A percentile compares a stretch with the other conserved stretches of the same genome.
These are phyloP conservation scores for Candida freyschussii DNA, from an alignment of 1,139 yeast genomes.

Conservation along the genomic window DNA sequence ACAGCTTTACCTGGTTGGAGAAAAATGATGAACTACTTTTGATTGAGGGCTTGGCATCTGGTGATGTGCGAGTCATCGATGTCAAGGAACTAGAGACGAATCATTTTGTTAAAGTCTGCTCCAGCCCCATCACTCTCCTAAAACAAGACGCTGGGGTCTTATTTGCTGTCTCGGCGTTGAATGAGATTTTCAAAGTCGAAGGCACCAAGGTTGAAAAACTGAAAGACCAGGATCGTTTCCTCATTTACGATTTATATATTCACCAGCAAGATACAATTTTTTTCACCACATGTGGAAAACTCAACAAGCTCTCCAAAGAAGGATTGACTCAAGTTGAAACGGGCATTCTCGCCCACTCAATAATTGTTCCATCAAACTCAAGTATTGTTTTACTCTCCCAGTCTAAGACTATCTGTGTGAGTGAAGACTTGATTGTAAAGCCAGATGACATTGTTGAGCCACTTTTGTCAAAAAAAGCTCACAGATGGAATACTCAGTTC, in stretches of 20 bases:
- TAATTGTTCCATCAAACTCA: constrained; percentile 11
- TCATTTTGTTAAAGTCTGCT: constrained; percentile 5
- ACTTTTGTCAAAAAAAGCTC: constrained; percentile 10
- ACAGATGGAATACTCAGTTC: constrained; percentile 19
- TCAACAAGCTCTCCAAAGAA: constrained; percentile 10
- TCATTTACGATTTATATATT: constrained; percentile 18
- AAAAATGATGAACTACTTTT: constrained; percentile 6
- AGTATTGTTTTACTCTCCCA: constrained; percentile 11
- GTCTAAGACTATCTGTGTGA: constrained; percentile 6
- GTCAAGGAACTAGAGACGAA: constrained; percentile 1
- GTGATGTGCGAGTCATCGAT: constrained; percentile 11
- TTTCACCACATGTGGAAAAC: constrained; percentile 7
- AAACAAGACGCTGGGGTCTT: constrained; percentile 5
- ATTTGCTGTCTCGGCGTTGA: constrained; percentile 14
- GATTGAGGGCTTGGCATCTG: constrained; percentile 20
- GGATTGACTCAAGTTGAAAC: constrained; percentile 11
- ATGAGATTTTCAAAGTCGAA: constrained; percentile 15
- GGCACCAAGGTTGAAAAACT: constrained; percentile 3
- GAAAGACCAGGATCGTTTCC: constrained; percentile 14
- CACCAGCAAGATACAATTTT: not conserved
- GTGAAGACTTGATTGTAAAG: constrained; percentile 4
- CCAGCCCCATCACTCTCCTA: constrained; percentile 10
- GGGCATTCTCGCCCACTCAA: constrained; percentile 9
- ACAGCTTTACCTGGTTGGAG: constrained; percentile 19
- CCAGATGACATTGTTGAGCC: constrained; percentile 17